Base-by-base conservation (phyloP, 352 stramenopile species). In the Pythium dissimile region DNA sequence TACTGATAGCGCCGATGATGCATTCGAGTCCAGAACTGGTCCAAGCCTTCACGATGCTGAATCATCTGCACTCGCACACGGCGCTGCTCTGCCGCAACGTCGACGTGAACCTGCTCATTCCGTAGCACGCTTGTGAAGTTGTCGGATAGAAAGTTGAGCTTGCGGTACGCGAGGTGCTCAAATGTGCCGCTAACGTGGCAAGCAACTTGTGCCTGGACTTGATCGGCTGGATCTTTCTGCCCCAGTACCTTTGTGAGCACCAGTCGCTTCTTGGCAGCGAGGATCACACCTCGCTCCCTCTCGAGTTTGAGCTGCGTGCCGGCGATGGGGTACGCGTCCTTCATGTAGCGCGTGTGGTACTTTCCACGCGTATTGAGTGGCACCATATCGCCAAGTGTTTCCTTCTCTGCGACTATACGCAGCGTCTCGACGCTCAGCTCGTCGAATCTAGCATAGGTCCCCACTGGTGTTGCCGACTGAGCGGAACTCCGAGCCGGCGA, bases 291-390 rank as follows among this genome's bases (percentile, higher is more conserved):
- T 16, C 71, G 79, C 51, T 93, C 72, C 38, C 73, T 80, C 66
- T 93, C 80, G 34, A 88, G 62, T 45, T 67, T 75, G 24, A 91
- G 41, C 73, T 93, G 84, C 15, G 73, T 66, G 11, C 84, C 84
- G 28, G 80, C 79, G 44, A 93, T 88, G 32, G 80, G 84, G 43
- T 85, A 93, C 46, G 64, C 57, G 45, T 90, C 68, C 47, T 81
- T 84, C 66, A 93, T 81, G 44, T 67, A 89, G 15, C 68, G 72
- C 13, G 60, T 23, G 58, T 93, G 80, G 66, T 91, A 93, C 46
- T 89, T 88, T 12, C 84, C 84, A 6, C 64, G 53, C 10, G 69
- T 72, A 54, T 91, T 86, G 12, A 83, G 46, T 10, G 74, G 72
- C 16, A 54, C 52, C 54, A 75, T 61, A 5, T 80, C 66, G 11